A percentile compares a stretch with the other conserved stretches of the same genome.
Evolutionary conservation across 2,329 filamentous ascomycete species (phyloP).

Genomic region (Neurospora sp.): DNA sequence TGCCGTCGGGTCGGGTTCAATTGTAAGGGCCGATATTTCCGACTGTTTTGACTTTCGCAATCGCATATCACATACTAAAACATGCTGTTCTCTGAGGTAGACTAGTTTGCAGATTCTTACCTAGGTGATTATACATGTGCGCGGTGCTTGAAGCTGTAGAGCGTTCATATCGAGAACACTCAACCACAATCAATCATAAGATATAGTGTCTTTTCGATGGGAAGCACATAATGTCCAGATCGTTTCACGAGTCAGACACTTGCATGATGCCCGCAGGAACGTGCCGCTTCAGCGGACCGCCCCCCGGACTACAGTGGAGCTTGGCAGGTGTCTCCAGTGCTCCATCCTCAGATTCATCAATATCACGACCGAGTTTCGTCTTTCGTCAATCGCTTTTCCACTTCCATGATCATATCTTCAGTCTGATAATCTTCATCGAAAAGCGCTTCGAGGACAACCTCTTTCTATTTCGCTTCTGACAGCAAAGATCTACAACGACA

Average conservation of each 20-base stretch:
- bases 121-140: no score
- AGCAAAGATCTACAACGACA: background rate
- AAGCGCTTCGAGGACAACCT: background rate
- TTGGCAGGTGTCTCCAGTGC: background rate
- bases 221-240: background rate
- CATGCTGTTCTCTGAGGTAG: no score
- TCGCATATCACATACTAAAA: no score
- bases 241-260: background rate
- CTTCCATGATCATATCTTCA: background rate
- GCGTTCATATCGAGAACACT: background rate
- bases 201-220: no score
- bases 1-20: no score
- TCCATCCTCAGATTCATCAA: background rate
- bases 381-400: background rate
- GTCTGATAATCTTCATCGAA: background rate
- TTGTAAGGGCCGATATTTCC: no score
- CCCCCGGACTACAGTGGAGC: background rate
- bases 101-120: no score
- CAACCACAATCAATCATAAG: background rate
- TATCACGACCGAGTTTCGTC: background rate
- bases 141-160: no score
- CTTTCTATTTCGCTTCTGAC: background rate
- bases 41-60: no score
- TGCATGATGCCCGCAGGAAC: background rate
- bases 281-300: background rate